Evolutionary conservation across 352 stramenopile species (phyloP).

Genomic region (Phytophthora hibernalis): DNA sequence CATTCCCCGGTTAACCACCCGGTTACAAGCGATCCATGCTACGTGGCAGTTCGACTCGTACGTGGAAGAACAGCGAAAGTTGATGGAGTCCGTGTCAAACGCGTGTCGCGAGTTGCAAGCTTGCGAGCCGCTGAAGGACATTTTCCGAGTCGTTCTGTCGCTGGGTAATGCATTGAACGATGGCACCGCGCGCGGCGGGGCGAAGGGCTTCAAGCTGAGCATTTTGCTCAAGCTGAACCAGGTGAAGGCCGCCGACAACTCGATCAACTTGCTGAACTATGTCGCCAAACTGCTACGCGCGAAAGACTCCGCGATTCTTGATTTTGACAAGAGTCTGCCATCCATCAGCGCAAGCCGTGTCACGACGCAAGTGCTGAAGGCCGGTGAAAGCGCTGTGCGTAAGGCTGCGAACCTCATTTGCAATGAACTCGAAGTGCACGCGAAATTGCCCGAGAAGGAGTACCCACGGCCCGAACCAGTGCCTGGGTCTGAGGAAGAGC

Average conservation of each 20-base stretch:
- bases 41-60: constrained; percentile 89
- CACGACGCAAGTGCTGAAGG: constrained; percentile 80
- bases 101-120: constrained; percentile 92
- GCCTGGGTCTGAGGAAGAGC: constrained; percentile 32
- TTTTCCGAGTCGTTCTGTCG: constrained; percentile 85
- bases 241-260: constrained; percentile 86
- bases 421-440: constrained; percentile 73
- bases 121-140: constrained; percentile 88
- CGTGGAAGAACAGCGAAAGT: constrained; percentile 74
- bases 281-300: constrained; percentile 72
- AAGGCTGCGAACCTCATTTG: constrained; percentile 78
- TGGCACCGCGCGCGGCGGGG: constrained; percentile 80
- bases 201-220: constrained; percentile 89
- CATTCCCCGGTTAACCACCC: constrained; percentile 66
- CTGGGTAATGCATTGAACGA: constrained; percentile 94
- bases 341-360: constrained; percentile 82
- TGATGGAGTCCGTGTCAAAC: constrained; percentile 86
- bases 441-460: constrained; percentile 56
- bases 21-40: constrained; percentile 80
- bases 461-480: constrained; percentile 40
- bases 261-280: constrained; percentile 85
- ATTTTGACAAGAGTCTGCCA: constrained; percentile 78
- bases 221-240: constrained; percentile 91
- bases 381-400: constrained; percentile 72
- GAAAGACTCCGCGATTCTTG: constrained; percentile 71